Evolutionary conservation across 306 rosid species (phyloP).

Genomic region (Fragaria vesca): DNA sequence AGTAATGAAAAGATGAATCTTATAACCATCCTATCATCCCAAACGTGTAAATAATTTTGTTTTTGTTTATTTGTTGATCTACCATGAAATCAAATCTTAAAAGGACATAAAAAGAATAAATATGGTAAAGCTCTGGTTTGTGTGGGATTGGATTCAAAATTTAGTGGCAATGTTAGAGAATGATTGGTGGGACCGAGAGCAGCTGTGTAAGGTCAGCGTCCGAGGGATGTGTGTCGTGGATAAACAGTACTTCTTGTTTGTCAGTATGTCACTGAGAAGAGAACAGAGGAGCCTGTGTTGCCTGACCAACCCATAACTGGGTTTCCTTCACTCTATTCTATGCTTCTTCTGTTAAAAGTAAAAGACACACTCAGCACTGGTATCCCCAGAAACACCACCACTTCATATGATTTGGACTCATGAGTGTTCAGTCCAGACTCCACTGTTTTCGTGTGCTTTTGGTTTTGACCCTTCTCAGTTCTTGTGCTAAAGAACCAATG

Average conservation of each 20-base stretch:
- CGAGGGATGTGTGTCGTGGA: background rate
- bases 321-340: background rate
- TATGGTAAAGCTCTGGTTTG: background rate
- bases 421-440: background rate
- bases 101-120: background rate
- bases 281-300: background rate
- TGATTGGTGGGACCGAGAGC: background rate
- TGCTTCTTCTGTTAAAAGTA: background rate
- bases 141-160: background rate
- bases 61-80: too few relatives aligned
- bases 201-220: background rate
- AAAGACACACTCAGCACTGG: background rate
- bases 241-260: background rate
- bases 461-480: background rate
- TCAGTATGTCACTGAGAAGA: background rate
- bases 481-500: background rate
- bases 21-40: too few relatives aligned
- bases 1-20: too few relatives aligned
- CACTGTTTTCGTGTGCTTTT: background rate
- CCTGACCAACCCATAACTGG: background rate
- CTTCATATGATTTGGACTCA: background rate
- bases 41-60: too few relatives aligned
- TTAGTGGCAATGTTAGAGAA: background rate
- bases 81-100: too few relatives aligned
- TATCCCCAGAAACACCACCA: background rate